phyloP scores from a whole-genome alignment of 2,329 filamentous ascomycete genomes.

The Fusarium gaditjirri region DNA sequence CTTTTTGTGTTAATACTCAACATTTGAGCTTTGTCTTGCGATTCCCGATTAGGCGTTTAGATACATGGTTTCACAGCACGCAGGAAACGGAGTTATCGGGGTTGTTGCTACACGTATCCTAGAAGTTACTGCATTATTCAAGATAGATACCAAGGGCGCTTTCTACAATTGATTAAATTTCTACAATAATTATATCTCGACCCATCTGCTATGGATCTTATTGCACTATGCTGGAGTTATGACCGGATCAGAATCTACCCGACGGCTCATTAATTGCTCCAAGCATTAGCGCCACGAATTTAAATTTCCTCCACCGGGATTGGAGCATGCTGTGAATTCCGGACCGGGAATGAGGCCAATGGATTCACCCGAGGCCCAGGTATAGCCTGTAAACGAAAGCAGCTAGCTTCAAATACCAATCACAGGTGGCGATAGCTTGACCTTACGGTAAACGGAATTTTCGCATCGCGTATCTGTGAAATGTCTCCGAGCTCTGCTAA shows the following conservation, averaged over 20 bases:
- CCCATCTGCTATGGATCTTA: too few species aligned
- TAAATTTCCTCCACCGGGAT: not conserved
- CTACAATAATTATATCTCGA: too few species aligned
- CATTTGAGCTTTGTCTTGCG: too few species aligned
- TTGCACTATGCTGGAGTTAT: too few species aligned
- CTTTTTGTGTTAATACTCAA: too few species aligned
- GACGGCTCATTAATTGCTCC: not conserved
- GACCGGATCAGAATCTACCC: not conserved
- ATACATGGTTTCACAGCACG: too few species aligned
- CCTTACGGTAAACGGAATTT: not conserved
- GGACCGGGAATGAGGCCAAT: not conserved
- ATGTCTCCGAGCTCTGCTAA: not conserved
- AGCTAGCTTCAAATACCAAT: not conserved
- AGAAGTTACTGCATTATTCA: too few species aligned
- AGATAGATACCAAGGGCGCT: too few species aligned
- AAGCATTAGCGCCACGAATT: not conserved
- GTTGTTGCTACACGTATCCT: too few species aligned
- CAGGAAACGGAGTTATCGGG: too few species aligned
- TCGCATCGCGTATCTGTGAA: not conserved
- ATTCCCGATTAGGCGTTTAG: too few species aligned
- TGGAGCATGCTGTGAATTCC: not conserved
- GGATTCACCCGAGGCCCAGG: not conserved
- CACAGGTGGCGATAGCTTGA: not conserved
- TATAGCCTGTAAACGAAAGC: not conserved
- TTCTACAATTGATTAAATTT: too few species aligned